phyloP scores from a whole-genome alignment of 495 filamentous ascomycete species.

The Aspergillus affinis region DNA sequence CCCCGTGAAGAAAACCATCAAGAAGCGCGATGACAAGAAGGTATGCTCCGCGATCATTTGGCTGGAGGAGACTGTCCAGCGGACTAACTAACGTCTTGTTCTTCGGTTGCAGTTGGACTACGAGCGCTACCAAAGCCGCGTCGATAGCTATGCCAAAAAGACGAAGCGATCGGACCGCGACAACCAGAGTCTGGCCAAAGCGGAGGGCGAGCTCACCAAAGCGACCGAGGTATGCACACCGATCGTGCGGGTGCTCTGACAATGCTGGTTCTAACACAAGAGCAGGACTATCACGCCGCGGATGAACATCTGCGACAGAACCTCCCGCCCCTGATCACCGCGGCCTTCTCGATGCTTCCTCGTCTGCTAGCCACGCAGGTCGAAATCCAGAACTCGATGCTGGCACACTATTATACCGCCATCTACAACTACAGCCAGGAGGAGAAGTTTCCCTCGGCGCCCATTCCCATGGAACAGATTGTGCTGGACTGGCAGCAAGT shows the following conservation, averaged over 20 bases:
- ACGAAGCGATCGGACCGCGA: conserved; percentile 72
- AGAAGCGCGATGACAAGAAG: conserved; percentile 87
- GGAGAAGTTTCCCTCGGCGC: conserved; percentile 68
- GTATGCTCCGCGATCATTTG: conserved; percentile 28
- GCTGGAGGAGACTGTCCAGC: background rate
- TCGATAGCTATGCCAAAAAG: conserved; percentile 71
- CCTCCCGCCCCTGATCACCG: conserved; percentile 72
- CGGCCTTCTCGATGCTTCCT: conserved; percentile 78
- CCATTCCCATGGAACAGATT: conserved; percentile 70
- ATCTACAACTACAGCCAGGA: conserved; percentile 76
- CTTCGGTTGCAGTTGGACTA: conserved; percentile 61
- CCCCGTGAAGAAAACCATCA: conserved; percentile 86
- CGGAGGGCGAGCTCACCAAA: conserved; percentile 70
- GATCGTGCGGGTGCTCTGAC: background rate
- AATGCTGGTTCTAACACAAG: conserved; percentile 7
- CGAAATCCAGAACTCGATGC: conserved; percentile 77
- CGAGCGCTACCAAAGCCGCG: conserved; percentile 74
- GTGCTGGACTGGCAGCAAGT: conserved; percentile 66
- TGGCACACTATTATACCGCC: conserved; percentile 82
- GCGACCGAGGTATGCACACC: conserved; percentile 59
- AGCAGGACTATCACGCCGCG: conserved; percentile 74
- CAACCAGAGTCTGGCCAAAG: conserved; percentile 70
- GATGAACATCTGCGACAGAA: conserved; percentile 76
- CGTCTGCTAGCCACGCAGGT: conserved; percentile 72
- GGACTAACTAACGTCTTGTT: background rate